Percentiles rank a stretch among this genome's conserved stretches.
Evolutionary conservation across 352 stramenopile species (phyloP).

Genomic region (Pythium rhizo-oryzae): DNA sequence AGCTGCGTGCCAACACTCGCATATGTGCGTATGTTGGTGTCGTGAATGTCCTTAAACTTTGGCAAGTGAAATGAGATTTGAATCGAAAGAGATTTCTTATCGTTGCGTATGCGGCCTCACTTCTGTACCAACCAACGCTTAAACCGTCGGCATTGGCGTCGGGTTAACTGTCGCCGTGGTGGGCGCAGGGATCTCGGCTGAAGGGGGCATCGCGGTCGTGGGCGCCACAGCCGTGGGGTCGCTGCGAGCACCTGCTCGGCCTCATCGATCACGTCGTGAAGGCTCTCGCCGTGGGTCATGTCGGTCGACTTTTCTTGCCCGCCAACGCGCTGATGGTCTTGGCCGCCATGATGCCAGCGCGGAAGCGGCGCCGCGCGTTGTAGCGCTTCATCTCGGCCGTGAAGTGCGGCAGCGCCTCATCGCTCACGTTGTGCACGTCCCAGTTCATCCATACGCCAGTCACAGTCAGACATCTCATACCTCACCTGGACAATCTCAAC

Average conservation of each 20-base stretch:
- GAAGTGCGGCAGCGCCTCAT: conserved; percentile 85
- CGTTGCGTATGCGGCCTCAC: too few relatives aligned
- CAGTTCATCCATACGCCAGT: conserved; percentile 1
- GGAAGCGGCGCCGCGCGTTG: conserved; percentile 83
- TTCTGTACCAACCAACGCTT: neutral
- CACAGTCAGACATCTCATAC: neutral
- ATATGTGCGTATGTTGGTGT: too few relatives aligned
- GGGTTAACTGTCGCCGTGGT: neutral
- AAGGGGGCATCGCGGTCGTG: conserved; percentile 9
- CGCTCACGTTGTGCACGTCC: conserved; percentile 71
- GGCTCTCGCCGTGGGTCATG: conserved; percentile 33
- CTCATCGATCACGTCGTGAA: conserved; percentile 17
- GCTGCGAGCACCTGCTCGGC: conserved; percentile 29
- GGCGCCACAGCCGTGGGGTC: conserved; percentile 21
- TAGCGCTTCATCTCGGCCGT: conserved; percentile 90
- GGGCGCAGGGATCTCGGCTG: conserved; percentile 20
- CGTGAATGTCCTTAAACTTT: too few relatives aligned
- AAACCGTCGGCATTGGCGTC: neutral
- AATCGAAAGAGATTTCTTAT: too few relatives aligned
- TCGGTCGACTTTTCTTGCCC: conserved; percentile 54
- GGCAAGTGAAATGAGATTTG: too few relatives aligned
- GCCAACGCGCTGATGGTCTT: conserved; percentile 62
- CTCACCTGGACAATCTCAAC: neutral
- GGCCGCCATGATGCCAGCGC: conserved; percentile 75
- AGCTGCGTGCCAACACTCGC: too few relatives aligned